phyloP scores from a whole-genome alignment of 2,329 filamentous ascomycete species.

The Penicillium sclerotigenum region DNA sequence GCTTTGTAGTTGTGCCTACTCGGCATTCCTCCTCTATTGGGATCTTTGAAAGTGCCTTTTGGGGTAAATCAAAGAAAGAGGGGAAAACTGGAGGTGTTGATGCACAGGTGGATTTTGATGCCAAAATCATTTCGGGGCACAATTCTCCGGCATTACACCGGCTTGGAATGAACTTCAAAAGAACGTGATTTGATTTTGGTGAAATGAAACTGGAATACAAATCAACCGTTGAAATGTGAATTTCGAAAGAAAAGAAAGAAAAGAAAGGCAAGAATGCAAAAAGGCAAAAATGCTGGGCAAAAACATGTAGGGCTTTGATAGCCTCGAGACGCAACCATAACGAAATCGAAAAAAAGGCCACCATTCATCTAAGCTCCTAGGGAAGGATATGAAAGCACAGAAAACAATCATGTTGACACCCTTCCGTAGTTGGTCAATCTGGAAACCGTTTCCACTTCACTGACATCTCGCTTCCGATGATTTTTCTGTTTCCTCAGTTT shows the following conservation, averaged over 20 bases:
- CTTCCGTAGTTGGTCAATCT: neutral
- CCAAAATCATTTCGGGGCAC: neutral
- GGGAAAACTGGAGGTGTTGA: neutral
- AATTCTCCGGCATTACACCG: neutral
- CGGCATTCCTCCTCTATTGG: neutral
- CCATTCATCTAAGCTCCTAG: too few species aligned
- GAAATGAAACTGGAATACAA: neutral
- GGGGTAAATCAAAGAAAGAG: neutral
- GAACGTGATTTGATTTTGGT: neutral
- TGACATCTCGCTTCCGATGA: slow-evolving; percentile 12
- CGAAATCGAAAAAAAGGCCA: neutral
- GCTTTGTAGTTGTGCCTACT: slow-evolving; percentile 10
- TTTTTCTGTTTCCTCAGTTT: slow-evolving; percentile 14
- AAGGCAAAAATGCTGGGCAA: neutral
- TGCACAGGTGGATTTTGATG: neutral
- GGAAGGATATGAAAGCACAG: too few species aligned
- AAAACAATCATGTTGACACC: neutral
- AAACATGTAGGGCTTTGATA: neutral
- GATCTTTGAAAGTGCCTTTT: neutral
- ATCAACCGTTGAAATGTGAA: neutral
- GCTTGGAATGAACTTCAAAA: neutral
- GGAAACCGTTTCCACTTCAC: neutral
- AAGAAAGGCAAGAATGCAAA: neutral
- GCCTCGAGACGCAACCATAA: neutral
- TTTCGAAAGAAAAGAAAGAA: neutral